Conservation (phyloP, 2,329 filamentous ascomycete genomes). For the Cytospora schulzeri region DNA sequence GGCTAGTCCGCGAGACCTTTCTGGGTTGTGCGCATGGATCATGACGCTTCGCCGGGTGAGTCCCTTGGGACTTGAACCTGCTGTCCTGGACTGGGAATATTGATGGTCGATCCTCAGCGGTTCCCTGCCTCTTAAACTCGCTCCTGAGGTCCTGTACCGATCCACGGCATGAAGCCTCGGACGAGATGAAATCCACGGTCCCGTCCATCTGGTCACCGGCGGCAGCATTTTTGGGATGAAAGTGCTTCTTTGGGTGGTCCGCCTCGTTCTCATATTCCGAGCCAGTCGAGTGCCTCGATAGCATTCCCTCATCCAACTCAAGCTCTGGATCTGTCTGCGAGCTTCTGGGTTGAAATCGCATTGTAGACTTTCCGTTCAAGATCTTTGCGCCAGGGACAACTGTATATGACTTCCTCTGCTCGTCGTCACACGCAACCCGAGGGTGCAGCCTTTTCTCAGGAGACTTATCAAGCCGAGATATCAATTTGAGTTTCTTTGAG, state of each 20-base stretch:
- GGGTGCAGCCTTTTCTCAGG: slow-evolving; percentile 10
- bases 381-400: slow-evolving; percentile 19
- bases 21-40: not conserved
- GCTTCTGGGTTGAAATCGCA: slow-evolving; percentile 18
- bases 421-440: slow-evolving; percentile 6
- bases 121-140: not conserved
- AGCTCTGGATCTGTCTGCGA: slow-evolving; percentile 1
- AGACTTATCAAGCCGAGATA: not conserved
- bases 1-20: slow-evolving; percentile 24
- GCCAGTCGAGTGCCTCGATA: slow-evolving; percentile 10
- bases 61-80: not conserved
- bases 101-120: slow-evolving; percentile 4
- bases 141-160: slow-evolving; percentile 9
- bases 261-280: not conserved
- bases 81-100: slow-evolving; percentile 14
- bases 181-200: slow-evolving; percentile 5
- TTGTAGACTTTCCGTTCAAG: slow-evolving; percentile 25
- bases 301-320: not conserved
- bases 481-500: not conserved
- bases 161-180: slow-evolving; percentile 13
- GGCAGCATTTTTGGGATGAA: not conserved
- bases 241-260: not conserved
- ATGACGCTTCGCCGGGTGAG: slow-evolving; percentile 17
- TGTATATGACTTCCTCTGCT: slow-evolving; percentile 14
- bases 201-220: slow-evolving; percentile 25